Conservation (phyloP, 345 rosid genomes). For the Eucalyptus marginata region DNA sequence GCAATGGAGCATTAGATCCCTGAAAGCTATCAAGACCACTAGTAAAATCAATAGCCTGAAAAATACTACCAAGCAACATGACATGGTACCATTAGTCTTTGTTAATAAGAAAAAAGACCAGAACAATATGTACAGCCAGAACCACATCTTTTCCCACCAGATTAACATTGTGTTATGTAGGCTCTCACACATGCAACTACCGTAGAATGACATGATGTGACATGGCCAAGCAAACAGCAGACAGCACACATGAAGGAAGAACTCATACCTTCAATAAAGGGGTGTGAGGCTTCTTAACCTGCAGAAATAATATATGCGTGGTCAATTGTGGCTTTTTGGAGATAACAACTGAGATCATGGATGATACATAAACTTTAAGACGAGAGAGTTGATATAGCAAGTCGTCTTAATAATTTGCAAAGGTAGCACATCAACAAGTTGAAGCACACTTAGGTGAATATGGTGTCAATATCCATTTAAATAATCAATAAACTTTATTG, state of each 20-base stretch:
- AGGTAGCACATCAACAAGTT: not conserved
- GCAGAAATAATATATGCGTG: not conserved
- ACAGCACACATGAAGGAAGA: not conserved
- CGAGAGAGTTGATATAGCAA: not conserved
- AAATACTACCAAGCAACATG: not conserved
- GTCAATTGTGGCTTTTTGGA: not conserved
- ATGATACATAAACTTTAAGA: not conserved
- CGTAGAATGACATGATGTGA: not conserved
- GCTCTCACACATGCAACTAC: not conserved
- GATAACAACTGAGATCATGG: not conserved
- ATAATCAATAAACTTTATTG: not conserved
- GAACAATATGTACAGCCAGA: not conserved
- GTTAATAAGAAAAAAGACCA: not conserved
- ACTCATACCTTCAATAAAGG: conserved; percentile 48
- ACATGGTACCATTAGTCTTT: not conserved
- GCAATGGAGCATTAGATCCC: not conserved
- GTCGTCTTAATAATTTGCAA: not conserved
- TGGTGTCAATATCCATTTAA: not conserved
- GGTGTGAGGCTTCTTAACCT: conserved; percentile 71
- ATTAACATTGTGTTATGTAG: not conserved
- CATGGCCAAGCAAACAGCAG: not conserved
- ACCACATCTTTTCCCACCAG: not conserved
- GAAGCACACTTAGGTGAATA: not conserved
- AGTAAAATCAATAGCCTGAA: not conserved
- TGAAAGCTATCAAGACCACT: not conserved